Percentiles rank a stretch among this genome's conserved stretches.
These are phyloP conservation scores for Ceratocystis alfenasii DNA, from an alignment of 2,329 filamentous ascomycete species.

Conservation along the genomic window DNA sequence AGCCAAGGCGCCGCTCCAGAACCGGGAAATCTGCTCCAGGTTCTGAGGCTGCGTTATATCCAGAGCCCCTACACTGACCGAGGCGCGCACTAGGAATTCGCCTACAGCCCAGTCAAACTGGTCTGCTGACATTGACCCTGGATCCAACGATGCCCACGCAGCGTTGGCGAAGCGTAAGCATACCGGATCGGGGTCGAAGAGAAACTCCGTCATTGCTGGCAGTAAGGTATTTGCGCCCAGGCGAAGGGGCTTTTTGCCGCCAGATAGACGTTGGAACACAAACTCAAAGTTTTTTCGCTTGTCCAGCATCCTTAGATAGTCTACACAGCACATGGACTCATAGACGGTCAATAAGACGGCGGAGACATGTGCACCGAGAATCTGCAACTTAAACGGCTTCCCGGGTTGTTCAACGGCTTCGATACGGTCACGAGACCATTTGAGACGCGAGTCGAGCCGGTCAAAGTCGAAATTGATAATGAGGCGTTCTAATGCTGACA, in stretches of 20 bases:
- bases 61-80: slow-evolving; percentile 47
- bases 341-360: slow-evolving; percentile 69
- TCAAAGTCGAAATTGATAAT: slow-evolving; percentile 49
- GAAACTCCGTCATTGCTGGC: slow-evolving; percentile 72
- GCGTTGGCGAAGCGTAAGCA: slow-evolving; percentile 56
- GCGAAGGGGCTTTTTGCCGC: slow-evolving; percentile 62
- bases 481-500: slow-evolving; percentile 42
- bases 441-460: slow-evolving; percentile 48
- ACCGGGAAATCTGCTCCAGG: slow-evolving; percentile 46
- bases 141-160: slow-evolving; percentile 55
- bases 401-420: slow-evolving; percentile 12
- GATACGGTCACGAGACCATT: slow-evolving; percentile 34
- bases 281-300: slow-evolving; percentile 56
- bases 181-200: slow-evolving; percentile 59
- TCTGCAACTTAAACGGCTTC: slow-evolving; percentile 34
- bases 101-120: slow-evolving; percentile 85
- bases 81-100: slow-evolving; percentile 55
- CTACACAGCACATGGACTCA: slow-evolving; percentile 74
- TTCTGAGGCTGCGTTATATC: slow-evolving; percentile 31
- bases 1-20: slow-evolving; percentile 67
- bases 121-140: slow-evolving; percentile 48
- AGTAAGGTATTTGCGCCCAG: slow-evolving; percentile 59
- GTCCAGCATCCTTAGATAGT: slow-evolving; percentile 52
- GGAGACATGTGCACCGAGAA: slow-evolving; percentile 38
- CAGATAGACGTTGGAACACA: slow-evolving; percentile 69